phyloP scores from a whole-genome alignment of 768 basidiomycete species.

The Mycena maculata region DNA sequence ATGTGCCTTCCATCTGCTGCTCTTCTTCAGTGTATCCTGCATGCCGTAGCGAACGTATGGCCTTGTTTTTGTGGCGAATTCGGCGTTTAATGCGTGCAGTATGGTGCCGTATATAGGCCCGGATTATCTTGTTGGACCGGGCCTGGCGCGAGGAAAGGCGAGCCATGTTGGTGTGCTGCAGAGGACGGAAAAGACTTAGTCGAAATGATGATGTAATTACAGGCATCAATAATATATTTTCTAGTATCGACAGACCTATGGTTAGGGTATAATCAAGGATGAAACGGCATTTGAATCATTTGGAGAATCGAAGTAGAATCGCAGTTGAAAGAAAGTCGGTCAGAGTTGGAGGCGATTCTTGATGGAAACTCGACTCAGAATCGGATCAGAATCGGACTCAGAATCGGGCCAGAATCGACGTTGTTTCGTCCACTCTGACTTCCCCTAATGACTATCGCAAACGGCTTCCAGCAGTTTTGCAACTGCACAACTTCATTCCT shows the following conservation, averaged over 20 bases:
- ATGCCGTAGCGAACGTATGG: not conserved
- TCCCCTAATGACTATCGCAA: not conserved
- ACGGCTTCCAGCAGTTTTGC: no score
- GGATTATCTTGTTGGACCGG: not conserved
- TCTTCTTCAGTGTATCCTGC: conserved; percentile 8
- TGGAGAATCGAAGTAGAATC: not conserved
- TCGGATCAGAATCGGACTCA: no score
- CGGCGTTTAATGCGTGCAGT: not conserved
- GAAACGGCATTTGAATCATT: conserved; percentile 4
- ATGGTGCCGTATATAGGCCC: not conserved
- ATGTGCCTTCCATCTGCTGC: not conserved
- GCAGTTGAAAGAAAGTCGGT: no score
- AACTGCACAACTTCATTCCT: no score
- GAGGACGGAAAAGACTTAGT: not conserved
- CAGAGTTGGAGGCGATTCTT: no score
- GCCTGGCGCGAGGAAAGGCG: conserved; percentile 19
- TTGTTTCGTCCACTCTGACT: conserved; percentile 12
- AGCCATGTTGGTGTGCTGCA: not conserved
- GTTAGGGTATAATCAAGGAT: not conserved
- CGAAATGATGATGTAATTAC: not conserved
- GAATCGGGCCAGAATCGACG: no score
- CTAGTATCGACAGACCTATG: not conserved
- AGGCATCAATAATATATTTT: not conserved
- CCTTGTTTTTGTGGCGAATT: conserved; percentile 1
- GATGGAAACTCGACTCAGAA: no score